Base-by-base conservation (phyloP, 306 rosid genomes). In the Hippophae rhamnoides region DNA sequence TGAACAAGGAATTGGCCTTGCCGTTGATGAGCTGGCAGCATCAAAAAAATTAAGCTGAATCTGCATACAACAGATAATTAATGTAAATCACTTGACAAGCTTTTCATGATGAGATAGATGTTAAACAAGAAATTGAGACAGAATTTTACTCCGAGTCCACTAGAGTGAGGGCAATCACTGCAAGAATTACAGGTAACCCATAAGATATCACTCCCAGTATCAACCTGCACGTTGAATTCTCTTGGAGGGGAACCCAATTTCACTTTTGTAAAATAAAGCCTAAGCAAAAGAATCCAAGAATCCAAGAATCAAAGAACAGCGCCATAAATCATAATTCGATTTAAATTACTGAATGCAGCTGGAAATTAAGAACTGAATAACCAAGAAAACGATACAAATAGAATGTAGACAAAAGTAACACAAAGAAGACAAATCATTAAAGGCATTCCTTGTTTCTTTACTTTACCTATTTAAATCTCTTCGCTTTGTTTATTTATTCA, bases 101-200 rank as follows among this genome's bases (percentile, higher is more conserved):
- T 7, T 61, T 41, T 43, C 47, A 60, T 23, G 58, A 63, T n/a
- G 31, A 57, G 46, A 47, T 25, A 25, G 58, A 71, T 12, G 48
- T 40, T 9, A 8, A 66, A 41, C 49, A 65, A 48, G 68, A 69
- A 54, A 51, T 55, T 25, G 26, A 47, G 45, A 64, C 6, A 65
- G 70, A 71, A 49, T 49, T 74, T 76, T 65, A 92, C 99, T 66
- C 99, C 96, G 3, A 92, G 86, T 56, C 73, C 84, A 74, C 99
- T 92, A 54, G 93, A 64, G 58, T 78, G 83, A 64, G 96, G 99
- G 63, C 96, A 88, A 71, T 89, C 79, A 43, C 72, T 79, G 81
- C 99, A 92, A 55, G 96, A 68, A 70, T 72, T 82, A 81, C 99
- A 85, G 67, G 81, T 86, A 57, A 92, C 80, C 99, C 99, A 92